Conservation (phyloP, 2,329 filamentous ascomycete species). For the Fusarium virguliforme region DNA sequence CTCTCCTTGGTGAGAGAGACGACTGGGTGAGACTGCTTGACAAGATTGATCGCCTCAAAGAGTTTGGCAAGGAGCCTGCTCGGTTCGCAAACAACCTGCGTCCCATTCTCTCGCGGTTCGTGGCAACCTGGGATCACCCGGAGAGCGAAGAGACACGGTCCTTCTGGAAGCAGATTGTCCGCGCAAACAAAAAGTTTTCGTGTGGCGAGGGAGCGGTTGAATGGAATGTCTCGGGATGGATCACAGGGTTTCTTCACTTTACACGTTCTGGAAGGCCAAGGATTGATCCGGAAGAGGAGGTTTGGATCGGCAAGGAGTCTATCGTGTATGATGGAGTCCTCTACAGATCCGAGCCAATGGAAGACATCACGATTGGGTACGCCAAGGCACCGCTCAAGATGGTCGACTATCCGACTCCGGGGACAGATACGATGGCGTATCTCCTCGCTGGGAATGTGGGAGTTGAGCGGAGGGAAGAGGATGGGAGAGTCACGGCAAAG, state of each 20-base stretch:
- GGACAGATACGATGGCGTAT: conserved; percentile 53
- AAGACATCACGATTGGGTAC: conserved; percentile 58
- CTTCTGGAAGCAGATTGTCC: conserved; percentile 64
- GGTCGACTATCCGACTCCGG: conserved; percentile 52
- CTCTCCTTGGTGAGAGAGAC: conserved; percentile 56
- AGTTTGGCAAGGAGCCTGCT: conserved; percentile 62
- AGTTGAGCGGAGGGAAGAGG: conserved; percentile 49
- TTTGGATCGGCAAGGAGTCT: conserved; percentile 5
- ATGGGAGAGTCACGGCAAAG: conserved; percentile 50
- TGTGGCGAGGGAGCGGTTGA: conserved; percentile 54
- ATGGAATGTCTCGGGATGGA: conserved; percentile 64
- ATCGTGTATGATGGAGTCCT: conserved; percentile 51
- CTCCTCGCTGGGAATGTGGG: conserved; percentile 60
- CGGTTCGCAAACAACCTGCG: conserved; percentile 59
- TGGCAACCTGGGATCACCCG: conserved; percentile 61
- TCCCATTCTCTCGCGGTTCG: conserved; percentile 64
- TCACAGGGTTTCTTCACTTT: conserved; percentile 66
- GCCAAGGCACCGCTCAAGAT: conserved; percentile 60
- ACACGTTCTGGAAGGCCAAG: conserved; percentile 53
- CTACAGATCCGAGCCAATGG: conserved; percentile 52
- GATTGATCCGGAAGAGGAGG: conserved; percentile 34
- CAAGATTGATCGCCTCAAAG: conserved; percentile 61
- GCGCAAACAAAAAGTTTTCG: conserved; percentile 53
- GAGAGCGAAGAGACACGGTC: conserved; percentile 51
- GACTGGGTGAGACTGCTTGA: conserved; percentile 61